phyloP scores from a whole-genome alignment of 441 rosid genomes.

The Biscutella laevigata region DNA sequence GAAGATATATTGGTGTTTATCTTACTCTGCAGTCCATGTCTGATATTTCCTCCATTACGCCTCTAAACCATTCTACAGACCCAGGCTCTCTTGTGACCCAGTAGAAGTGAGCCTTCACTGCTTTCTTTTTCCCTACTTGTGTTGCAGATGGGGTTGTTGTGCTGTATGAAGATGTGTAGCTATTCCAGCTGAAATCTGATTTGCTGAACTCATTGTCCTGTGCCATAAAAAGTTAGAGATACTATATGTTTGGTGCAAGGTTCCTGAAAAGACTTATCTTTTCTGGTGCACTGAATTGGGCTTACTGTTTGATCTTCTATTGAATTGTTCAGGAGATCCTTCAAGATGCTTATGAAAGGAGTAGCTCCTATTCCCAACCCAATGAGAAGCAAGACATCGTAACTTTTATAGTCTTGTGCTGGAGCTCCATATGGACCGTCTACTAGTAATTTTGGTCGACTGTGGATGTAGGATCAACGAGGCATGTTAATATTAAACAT shows the following conservation, averaged over 20 bases:
- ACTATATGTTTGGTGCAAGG: slow-evolving; percentile 2
- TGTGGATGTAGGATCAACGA: slow-evolving; percentile 23
- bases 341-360: slow-evolving; percentile 90
- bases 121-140: slow-evolving; percentile 45
- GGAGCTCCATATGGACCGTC: slow-evolving; percentile 98
- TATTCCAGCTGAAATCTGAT: slow-evolving; percentile 65
- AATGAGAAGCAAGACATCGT: slow-evolving; percentile 76
- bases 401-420: slow-evolving; percentile 77
- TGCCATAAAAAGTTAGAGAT: slow-evolving; percentile 28
- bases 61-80: slow-evolving; percentile 97
- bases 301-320: slow-evolving; percentile 70
- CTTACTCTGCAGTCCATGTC: slow-evolving; percentile 83
- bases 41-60: slow-evolving; percentile 93
- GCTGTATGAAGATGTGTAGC: slow-evolving; percentile 68
- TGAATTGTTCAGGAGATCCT: slow-evolving; percentile 80
- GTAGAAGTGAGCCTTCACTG: slow-evolving; percentile 83
- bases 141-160: slow-evolving; percentile 31
- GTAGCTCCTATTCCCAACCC: slow-evolving; percentile 98
- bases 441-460: slow-evolving; percentile 80
- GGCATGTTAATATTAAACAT: slow-evolving; percentile 6
- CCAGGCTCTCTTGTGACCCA: slow-evolving; percentile 99
- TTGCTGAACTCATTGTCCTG: slow-evolving; percentile 51
- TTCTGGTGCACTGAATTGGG: background rate
- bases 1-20: background rate
- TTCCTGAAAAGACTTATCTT: background rate